These are phyloP conservation scores for Myrmaecium sp. DNA, from an alignment of 2,329 filamentous ascomycete genomes.

Conservation along the genomic window DNA sequence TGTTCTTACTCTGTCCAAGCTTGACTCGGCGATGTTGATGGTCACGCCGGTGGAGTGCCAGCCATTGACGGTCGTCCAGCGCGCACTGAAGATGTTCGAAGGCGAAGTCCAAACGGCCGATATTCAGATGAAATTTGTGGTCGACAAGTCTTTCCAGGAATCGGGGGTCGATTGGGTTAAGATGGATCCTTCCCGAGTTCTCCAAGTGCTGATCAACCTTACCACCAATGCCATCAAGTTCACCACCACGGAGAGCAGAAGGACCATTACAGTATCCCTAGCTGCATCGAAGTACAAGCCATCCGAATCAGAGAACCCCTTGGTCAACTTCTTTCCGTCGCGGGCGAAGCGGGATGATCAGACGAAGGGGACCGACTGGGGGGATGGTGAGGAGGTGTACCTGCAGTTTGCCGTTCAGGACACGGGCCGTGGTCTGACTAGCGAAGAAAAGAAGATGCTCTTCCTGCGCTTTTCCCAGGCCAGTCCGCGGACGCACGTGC, in stretches of 20 bases:
- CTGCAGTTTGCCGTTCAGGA: slow-evolving; percentile 61
- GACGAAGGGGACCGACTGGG: slow-evolving; percentile 47
- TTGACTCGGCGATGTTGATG: slow-evolving; percentile 57
- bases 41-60: slow-evolving; percentile 55
- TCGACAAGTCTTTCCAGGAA: slow-evolving; percentile 43
- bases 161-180: slow-evolving; percentile 49
- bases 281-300: slow-evolving; percentile 43
- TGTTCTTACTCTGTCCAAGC: slow-evolving; percentile 33
- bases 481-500: slow-evolving; percentile 56
- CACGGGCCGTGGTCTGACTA: slow-evolving; percentile 56
- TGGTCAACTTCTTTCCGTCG: slow-evolving; percentile 46
- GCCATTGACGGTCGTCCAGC: slow-evolving; percentile 47
- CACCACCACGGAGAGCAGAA: slow-evolving; percentile 44
- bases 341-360: slow-evolving; percentile 31
- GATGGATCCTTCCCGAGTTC: slow-evolving; percentile 56
- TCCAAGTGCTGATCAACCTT: slow-evolving; percentile 67
- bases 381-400: slow-evolving; percentile 45
- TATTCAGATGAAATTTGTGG: slow-evolving; percentile 47
- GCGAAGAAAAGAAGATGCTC: slow-evolving; percentile 54
- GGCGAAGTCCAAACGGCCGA: slow-evolving; percentile 53
- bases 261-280: slow-evolving; percentile 49
- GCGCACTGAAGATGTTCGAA: slow-evolving; percentile 62
- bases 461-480: slow-evolving; percentile 71
- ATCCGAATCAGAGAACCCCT: slow-evolving; percentile 21
- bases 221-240: slow-evolving; percentile 73